Evolutionary conservation across 1,139 yeast species (phyloP).

Genomic region (Debaryomyces coudertii): DNA sequence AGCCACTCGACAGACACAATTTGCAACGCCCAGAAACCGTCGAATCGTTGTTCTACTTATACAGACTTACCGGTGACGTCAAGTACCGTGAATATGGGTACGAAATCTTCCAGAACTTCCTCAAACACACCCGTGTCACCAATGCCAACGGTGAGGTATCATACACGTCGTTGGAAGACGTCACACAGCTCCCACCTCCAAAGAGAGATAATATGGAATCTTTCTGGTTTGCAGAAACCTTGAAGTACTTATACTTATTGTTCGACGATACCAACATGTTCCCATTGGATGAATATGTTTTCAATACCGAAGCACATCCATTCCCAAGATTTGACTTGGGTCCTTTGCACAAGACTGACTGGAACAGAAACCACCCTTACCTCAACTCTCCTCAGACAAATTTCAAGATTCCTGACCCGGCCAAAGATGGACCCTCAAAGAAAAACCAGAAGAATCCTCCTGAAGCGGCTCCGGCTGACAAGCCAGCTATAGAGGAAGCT

Average conservation of each 20-base stretch:
- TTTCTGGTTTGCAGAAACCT: constrained; percentile 93
- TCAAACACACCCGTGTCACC: constrained; percentile 57
- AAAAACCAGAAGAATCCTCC: constrained; percentile 41
- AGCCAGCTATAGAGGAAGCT: constrained; percentile 41
- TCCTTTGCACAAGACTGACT: constrained; percentile 64
- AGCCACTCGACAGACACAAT: constrained; percentile 76
- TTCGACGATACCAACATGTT: constrained; percentile 66
- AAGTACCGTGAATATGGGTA: constrained; percentile 91
- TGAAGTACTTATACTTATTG: constrained; percentile 81
- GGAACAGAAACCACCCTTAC: constrained; percentile 43
- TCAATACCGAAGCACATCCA: constrained; percentile 94
- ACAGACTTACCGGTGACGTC: constrained; percentile 77
- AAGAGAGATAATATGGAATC: constrained; percentile 81
- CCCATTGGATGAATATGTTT: constrained; percentile 70
- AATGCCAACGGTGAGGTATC: constrained; percentile 57
- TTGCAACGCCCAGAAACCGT: constrained; percentile 94
- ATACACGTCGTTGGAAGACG: constrained; percentile 71
- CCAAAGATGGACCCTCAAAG: constrained; percentile 9
- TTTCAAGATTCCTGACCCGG: neutral
- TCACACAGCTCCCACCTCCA: constrained; percentile 57
- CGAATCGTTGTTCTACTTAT: constrained; percentile 81
- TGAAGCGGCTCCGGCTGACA: constrained; percentile 48
- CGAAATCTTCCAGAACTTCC: constrained; percentile 76
- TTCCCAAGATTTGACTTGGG: constrained; percentile 70
- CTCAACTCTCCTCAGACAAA: neutral